phyloP scores from a whole-genome alignment of 352 stramenopile genomes.

The Phytophthora sp. region DNA sequence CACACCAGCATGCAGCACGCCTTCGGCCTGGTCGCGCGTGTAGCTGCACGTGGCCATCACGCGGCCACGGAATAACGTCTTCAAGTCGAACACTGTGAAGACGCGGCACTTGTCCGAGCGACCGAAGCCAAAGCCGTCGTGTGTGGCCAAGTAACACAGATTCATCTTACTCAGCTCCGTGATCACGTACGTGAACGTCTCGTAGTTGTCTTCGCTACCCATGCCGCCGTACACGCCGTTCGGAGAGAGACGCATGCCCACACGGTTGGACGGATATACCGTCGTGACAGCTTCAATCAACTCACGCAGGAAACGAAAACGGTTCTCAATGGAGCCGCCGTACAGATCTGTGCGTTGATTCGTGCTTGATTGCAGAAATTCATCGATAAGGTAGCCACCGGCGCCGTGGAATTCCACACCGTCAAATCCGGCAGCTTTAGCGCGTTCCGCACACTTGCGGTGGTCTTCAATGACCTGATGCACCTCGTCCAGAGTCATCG shows the following conservation, averaged over 20 bases:
- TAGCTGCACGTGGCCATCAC: slow-evolving; percentile 42
- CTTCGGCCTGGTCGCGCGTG: slow-evolving; percentile 45
- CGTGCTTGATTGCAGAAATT: slow-evolving; percentile 80
- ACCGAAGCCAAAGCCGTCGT: slow-evolving; percentile 44
- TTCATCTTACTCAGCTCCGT: slow-evolving; percentile 37
- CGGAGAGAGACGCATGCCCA: slow-evolving; percentile 44
- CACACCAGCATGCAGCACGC: slow-evolving; percentile 37
- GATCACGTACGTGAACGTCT: slow-evolving; percentile 51
- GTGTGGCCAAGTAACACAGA: slow-evolving; percentile 47
- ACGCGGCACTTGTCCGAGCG: slow-evolving; percentile 36
- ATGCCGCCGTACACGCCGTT: slow-evolving; percentile 46
- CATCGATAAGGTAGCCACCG: slow-evolving; percentile 91
- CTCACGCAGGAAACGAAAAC: slow-evolving; percentile 69
- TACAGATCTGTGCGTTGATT: slow-evolving; percentile 88
- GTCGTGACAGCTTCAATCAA: slow-evolving; percentile 59
- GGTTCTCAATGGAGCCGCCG: slow-evolving; percentile 82
- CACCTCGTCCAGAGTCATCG: slow-evolving; percentile 76
- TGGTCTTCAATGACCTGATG: slow-evolving; percentile 67
- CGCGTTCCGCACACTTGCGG: slow-evolving; percentile 53
- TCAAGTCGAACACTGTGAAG: slow-evolving; percentile 38
- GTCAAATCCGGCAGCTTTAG: slow-evolving; percentile 75
- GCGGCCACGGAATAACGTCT: slow-evolving; percentile 35
- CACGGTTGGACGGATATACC: slow-evolving; percentile 27
- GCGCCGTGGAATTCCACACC: slow-evolving; percentile 71
- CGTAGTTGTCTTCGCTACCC: slow-evolving; percentile 46